Base-by-base conservation (phyloP, 1,139 yeast species). In the Suhomyces atakaporum region DNA sequence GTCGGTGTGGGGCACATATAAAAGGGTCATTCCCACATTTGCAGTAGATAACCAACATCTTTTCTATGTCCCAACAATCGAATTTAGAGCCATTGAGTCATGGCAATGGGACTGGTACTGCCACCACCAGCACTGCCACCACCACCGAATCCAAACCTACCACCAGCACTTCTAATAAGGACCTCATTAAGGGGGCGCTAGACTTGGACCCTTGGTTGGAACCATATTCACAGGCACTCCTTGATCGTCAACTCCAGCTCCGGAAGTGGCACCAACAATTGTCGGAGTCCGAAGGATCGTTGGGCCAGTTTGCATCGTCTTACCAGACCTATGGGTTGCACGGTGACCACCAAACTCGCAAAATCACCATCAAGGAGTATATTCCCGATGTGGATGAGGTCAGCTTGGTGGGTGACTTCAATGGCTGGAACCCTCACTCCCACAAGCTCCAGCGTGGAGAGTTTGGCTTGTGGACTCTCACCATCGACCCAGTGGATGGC, bases 371-470 rank as follows among this genome's bases (percentile, higher is more conserved):
- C 51, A 70, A 76, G 21, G 95, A 90, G 61, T 90, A 96, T 79
- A 89, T 95, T 3, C 98, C 97, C 6, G 82, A 87, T 53, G 97
- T 96, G 2, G 55, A 55, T 6, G 68, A 60, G 31, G 97, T 95
- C 1, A 74, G 79, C 33, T 60, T 92, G 23, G 82, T 87, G 39
- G 98, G 98, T 8, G 97, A 90, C 38, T 92, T 92, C 70, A 92
- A 90, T 60, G 55, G 71, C 44, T 92, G 98, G 98, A 67, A 82
- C 49, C 66, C 75, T 19, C 63, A 63, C 5, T 50, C 75, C n/a
- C 80, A 84, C 53, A 69, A 69, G 35, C 69, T 90, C 75, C 46
- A 66, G 46, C 80, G 74, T 41, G 65, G 69, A 41, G 73, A 75
- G 25, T 88, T 62, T 54, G 96, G 96, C 1, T 75, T 78, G 36